Base-by-base conservation (phyloP, 129 eudicot species). In the Cynara cardunculus region DNA sequence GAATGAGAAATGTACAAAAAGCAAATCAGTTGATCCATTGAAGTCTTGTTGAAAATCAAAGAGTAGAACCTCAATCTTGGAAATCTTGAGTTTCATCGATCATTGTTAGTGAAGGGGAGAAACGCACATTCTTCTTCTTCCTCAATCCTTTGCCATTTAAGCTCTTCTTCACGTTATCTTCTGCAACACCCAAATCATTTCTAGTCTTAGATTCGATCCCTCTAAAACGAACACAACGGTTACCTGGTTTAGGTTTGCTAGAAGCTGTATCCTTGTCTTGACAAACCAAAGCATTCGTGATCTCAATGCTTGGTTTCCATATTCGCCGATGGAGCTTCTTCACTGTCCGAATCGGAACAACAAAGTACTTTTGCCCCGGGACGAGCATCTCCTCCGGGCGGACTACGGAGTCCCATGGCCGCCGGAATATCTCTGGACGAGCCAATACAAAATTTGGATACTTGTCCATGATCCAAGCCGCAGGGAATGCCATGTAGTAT, bases 401-500 rank as follows among this genome's bases (percentile, higher is more conserved):
- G 35, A 89, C 87, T 9, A 86, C 21, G 0, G 94, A 79, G 27
- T 91, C 92, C 97, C 97, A 91, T 0, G 97, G 97, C 77, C 82
- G 75, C n/a, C 76, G 66, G 64, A 91, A 91, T 28, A 91, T 78
- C 9, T 89, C 97, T 2, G 94, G 92, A 66, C 90, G 78, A 5
- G 94, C 81, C 46, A 91, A 81, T 19, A 85, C 76, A 70, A 73
- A 88, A 64, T 86, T 72, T 1, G 94, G 97, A 81, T 91, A 75
- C 81, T 89, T 87, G 2, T 86, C 86, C 27, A 91, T 86, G 76
- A 89, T 89, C 86, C 84, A 62, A 7, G 83, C 9, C 8, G 97
- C 97, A 14, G 94, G 94, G 5, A 86, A 66, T 22, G 97, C 97
- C 97, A 91, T 91, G 89, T 87, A 89, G 83, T 89, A 78, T 61